Evolutionary conservation across 164 flowering plant genomes (phyloP).

Genomic region (Vitis amurensis): DNA sequence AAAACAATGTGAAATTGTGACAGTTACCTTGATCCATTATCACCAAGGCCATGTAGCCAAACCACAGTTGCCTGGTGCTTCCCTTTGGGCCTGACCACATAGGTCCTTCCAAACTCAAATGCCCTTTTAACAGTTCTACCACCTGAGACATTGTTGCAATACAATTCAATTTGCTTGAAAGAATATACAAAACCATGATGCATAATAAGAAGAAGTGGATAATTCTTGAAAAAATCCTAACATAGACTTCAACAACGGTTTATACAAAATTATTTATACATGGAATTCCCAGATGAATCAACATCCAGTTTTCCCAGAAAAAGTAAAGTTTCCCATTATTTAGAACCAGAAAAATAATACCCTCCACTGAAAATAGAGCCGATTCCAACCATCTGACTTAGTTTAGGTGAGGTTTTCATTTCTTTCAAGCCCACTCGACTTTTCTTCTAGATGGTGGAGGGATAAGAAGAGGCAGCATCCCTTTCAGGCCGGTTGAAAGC

Average conservation of each 20-base stretch:
- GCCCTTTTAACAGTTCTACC: conserved; percentile 31
- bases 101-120: conserved; percentile 49
- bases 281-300: background rate
- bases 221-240: background rate
- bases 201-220: too few species aligned
- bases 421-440: background rate
- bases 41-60: conserved; percentile 65
- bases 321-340: background rate
- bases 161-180: background rate
- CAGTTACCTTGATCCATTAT: conserved; percentile 47
- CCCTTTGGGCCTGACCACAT: conserved; percentile 53
- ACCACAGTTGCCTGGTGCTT: conserved; percentile 56
- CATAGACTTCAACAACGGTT: background rate
- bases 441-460: background rate
- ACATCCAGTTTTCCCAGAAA: background rate
- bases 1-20: background rate
- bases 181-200: too few species aligned
- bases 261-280: background rate
- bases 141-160: conserved; percentile 19
- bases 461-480: too few species aligned
- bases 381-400: background rate
- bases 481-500: too few species aligned
- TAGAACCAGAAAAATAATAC: background rate
- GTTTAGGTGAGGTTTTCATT: background rate
- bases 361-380: background rate